Percentiles rank a stretch among this genome's conserved stretches.
These are phyloP conservation scores for Trypanosoma scelopori DNA, from an alignment of 208 protist species.

Conservation along the genomic window DNA sequence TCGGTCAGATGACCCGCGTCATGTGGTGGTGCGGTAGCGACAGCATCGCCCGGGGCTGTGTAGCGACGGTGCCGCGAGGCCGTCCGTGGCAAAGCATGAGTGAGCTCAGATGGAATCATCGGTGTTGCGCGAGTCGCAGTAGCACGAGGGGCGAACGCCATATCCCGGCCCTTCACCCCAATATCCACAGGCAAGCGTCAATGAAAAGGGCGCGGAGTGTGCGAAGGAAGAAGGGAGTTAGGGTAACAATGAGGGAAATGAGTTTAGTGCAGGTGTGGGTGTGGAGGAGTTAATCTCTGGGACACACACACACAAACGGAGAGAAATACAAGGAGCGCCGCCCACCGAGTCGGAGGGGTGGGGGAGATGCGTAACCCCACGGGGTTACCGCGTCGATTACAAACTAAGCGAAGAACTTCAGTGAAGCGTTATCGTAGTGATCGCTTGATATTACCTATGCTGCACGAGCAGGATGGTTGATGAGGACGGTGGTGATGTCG, in stretches of 20 bases:
- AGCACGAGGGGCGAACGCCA: neutral
- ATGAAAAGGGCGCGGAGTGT: neutral
- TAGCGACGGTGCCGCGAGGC: slow-evolving; percentile 17
- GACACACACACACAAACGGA: neutral
- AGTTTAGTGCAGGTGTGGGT: too few relatives aligned
- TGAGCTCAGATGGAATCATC: neutral
- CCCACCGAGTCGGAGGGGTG: too few relatives aligned
- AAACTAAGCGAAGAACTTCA: slow-evolving; percentile 2
- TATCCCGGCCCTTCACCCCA: neutral
- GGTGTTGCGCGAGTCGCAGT: neutral
- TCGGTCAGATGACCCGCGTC: neutral
- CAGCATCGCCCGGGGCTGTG: neutral
- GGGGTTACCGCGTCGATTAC: too few relatives aligned
- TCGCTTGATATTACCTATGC: too few relatives aligned
- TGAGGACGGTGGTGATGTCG: too few relatives aligned
- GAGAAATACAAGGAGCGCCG: slow-evolving; percentile 21
- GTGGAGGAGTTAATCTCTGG: neutral
- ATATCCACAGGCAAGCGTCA: too few relatives aligned
- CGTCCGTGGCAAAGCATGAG: neutral
- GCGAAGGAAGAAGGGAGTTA: neutral
- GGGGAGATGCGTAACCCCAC: too few relatives aligned
- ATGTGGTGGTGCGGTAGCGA: too few relatives aligned
- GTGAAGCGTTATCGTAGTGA: neutral
- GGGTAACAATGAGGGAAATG: neutral
- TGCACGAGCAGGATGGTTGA: too few relatives aligned